Evolutionary conservation across 805 yeast genomes (phyloP), one percentile per base, ranked within the genome.

Genomic region (Candida pseudoglaebosa): DNA sequence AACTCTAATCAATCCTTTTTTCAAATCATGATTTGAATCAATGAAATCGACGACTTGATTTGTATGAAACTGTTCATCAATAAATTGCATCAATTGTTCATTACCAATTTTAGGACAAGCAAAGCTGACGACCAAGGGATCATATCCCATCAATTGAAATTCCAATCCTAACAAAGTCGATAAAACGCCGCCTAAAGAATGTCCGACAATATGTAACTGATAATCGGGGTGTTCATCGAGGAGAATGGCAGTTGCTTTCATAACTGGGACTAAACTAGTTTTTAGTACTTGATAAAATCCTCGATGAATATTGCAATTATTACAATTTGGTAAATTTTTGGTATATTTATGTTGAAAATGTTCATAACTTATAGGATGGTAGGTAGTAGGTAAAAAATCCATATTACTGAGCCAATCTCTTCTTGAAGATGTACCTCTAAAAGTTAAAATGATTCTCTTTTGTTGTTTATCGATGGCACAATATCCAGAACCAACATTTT

Each of bases 131-230:
- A 82, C 75, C 28, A 71, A 52, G 0, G 84, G 82, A 5, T 73
- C 55, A 40, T 61, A 62, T 0, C 86, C 87, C 52, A 74, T 45
- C 14, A 77, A 49, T 39, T 71, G 59, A 34, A 81, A 65, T 49
- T 84, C 93, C 16, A 78, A 65, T 0, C 84, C 91, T 6, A 77
- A 71, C 24, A 85, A 58, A 3, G 70, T 59, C 1, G 89, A 82
- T 37, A 82, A 56, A 0, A 90, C 89, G 5, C 82, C 95, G 3
- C 89, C 90, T 30, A 85, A 58, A 0, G 93, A 85, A 57, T 86
- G 95, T 0, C 95, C 95, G 1, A 80, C 64, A 1, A 82, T 67
- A 1, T 74, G 67, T 4, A 83, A 41, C 15, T 65, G 53, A 52
- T 78, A 82, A 17, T 67, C 70, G 0, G 78, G 75, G 49, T 71